Evolutionary conservation across 495 filamentous ascomycete species (phyloP).

Genomic region (Hyaloscypha hepaticicola): DNA sequence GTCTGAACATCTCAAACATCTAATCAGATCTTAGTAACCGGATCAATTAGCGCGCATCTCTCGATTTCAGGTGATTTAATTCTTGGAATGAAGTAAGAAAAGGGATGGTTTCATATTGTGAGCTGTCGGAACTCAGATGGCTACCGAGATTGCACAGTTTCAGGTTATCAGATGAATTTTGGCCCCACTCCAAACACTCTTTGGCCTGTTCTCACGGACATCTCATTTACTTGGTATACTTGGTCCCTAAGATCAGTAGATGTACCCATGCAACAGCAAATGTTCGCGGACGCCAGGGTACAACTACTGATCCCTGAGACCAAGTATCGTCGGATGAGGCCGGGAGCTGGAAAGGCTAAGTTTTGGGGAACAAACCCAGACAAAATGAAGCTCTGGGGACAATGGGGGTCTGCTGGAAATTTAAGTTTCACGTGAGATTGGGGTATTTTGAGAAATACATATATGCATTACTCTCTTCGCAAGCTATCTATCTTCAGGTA

Average conservation of each 20-base stretch:
- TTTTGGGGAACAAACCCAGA: neutral
- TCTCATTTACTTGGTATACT: neutral
- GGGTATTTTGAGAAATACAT: neutral
- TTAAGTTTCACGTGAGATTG: neutral
- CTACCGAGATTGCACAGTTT: neutral
- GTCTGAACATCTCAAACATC: neutral
- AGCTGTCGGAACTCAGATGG: neutral
- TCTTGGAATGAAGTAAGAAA: neutral
- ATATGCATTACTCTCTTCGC: neutral
- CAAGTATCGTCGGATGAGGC: neutral
- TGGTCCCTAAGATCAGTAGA: no score
- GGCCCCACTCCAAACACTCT: neutral
- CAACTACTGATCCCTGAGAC: no score
- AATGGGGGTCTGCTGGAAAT: neutral
- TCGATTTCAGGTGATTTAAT: neutral
- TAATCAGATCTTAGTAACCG: constrained; percentile 10
- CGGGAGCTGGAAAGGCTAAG: neutral
- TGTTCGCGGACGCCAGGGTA: no score
- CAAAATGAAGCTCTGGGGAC: neutral
- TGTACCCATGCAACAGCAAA: no score
- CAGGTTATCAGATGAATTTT: constrained; percentile 7
- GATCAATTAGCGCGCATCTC: neutral
- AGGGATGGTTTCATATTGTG: neutral
- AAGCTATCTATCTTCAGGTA: neutral
- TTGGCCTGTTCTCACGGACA: neutral